Base-by-base conservation (phyloP, 2,329 filamentous ascomycete species). In the Neonectria neomacrospora region DNA sequence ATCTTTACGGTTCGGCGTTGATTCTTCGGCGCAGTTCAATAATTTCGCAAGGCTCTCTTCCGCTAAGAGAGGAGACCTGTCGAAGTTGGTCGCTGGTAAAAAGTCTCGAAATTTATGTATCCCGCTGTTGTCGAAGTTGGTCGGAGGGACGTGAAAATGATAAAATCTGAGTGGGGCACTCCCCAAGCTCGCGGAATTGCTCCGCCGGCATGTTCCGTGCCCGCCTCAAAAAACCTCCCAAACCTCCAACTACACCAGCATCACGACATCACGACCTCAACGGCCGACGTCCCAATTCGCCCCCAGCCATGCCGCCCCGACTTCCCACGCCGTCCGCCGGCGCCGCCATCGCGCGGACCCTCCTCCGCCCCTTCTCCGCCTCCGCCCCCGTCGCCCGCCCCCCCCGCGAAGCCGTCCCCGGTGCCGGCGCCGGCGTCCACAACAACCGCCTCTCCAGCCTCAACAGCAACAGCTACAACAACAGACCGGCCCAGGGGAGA, bases 271-370 rank as follows among this genome's bases (percentile, higher is more conserved):
- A 51, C 44, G 47, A 11, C 52, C 47, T 34, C 53, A 47, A 45
- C 37, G 28, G 23, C 41, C 42, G 18, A 23, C 39, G 44, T 26
- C 37, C 51, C 64, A 70, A 67, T 67, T 66, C 52, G 34, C 37
- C 32, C 58, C 67, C 67, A 67, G 75, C 67, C 56, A 84, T 84
- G 82, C 77, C 80, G 59, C 79, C 79, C 18, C 74, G 80, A 70
- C 73, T 82, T 72, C 73, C 78, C 20, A 39, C 61, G 3, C 50
- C 65, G 22, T 67, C 71, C 52, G 67, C 66, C 50, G 69, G 71
- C 67, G 65, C 71, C 16, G 44, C 66, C 22, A 32, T 67, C 37
- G 12, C 53, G 58, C 55, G 67, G n/a, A 45, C 45, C 54, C 39
- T 71, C 56, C 14, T 69, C 57, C 72, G 77, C 23, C 61, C 72